Evolutionary conservation across 2,329 filamentous ascomycete species (phyloP), one percentile per base, ranked within the genome.

Genomic region (Cryphonectria carpinicola): DNA sequence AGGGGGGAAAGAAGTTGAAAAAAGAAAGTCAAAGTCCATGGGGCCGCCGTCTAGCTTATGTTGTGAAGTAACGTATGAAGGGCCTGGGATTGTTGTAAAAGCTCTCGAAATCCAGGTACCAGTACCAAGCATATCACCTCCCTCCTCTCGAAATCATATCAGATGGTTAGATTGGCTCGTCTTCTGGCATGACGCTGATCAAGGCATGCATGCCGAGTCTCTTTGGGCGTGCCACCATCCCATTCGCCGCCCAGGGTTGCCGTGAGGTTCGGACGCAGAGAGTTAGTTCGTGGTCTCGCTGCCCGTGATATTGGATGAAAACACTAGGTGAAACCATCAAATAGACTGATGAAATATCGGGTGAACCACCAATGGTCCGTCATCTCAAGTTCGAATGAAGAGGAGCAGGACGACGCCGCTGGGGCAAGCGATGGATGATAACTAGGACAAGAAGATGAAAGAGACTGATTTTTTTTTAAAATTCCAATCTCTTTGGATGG

Each of bases 281-380:
- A 28, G 28, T 28, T 28, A 28, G 19, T 61, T 39, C 32, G 13
- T 8, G 54, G 35, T 4, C 58, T 61, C 3, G 13, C 19, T 6
- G 58, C 58, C 7, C 32, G 58, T 61, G 19, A 25, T 39, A 61
- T 61, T 61, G 58, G 58, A 61, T 32, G 56, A 39, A 61, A 61
- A 61, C 13, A 32, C 35, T 22, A 14, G 58, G 22, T 61, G 58
- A 61, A 61, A 61, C 58, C 58, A 61, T 61, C 32, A 39, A n/a
- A 39, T 10, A 14, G 17, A 28, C n/a, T 37, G 19, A 22, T n/a
- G 32, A 39, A 25, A 19, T n/a, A n/a, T 61, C 17, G 58, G 35
- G 32, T 39, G 35, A 37, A 61, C 35, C 35, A 22, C 22, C 19
- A 4, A 39, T n/a, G 10, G 19, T 35, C 35, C 19, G 17, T 35